Base-by-base conservation (phyloP, 257 asterid genomes). In the Gardenia jasminoides region DNA sequence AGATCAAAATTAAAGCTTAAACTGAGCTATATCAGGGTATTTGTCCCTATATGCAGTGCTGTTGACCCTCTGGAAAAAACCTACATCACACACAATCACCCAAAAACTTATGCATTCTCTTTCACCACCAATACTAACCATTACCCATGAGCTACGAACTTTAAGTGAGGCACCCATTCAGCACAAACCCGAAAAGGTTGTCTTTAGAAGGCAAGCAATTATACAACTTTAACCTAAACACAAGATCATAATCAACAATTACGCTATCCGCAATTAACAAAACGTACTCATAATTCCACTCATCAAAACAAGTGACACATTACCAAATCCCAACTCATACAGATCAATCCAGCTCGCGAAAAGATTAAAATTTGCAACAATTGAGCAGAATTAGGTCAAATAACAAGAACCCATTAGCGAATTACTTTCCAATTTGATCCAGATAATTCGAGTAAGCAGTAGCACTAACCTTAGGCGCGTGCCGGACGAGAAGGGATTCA, bases 401-500 rank as follows among this genome's bases (percentile, higher is more conserved):
- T 30, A 16, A 28, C 67, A 52, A 70, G 39, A 65, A 80, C 65
- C 73, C 80, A 46, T 61, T 13, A 30, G 36, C 28, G 15, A 68
- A 33, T 68, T 50, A 66, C 24, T 56, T 15, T 10, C n/a, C 36
- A 50, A n/a, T 13, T 11, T 22, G 68, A 78, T 72, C 64, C 61
- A 73, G 56, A 69, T 26, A 70, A 62, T 17, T 11, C 41, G 56
- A 47, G 48, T 10, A 24, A 77, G 47, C 22, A 81, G 64, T 44
- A 70, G 17, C 28, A 76, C 87, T 79, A 58, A 89, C 98, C 98
- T 92, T 79, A 93, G 88, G 80, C 97, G 97, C 39, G 98, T 89
- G 88, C 92, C 92, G 83, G 98, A 90, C 17, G 97, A 90, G 84
- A 93, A 93, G 72, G 96, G 96, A 88, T 93, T 92, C 98, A 93